Conservation (phyloP, 2,329 filamentous ascomycete species). For the Teratosphaeria pseudoeucalypti region DNA sequence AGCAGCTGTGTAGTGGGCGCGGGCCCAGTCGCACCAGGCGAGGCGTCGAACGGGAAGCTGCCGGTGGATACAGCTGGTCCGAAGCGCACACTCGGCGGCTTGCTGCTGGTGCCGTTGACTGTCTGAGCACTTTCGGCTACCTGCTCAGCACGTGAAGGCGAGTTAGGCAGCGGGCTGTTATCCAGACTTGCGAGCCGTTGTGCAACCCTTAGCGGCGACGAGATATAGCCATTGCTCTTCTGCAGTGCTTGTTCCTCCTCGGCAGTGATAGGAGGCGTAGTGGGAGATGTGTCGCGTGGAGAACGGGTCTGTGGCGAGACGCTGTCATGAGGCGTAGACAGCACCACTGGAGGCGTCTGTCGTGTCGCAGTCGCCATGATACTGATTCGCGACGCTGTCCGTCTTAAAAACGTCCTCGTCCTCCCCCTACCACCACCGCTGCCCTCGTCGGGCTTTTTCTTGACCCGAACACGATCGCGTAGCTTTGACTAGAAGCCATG, state of each 20-base stretch:
- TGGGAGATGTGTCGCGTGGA: background rate
- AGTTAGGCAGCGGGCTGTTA: background rate
- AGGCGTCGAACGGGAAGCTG: slow-evolving; percentile 9
- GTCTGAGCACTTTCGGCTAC: background rate
- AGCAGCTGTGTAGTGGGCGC: slow-evolving; percentile 5
- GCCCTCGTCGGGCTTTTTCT: background rate
- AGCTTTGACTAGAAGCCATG: background rate
- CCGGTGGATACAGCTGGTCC: background rate
- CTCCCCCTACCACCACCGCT: background rate
- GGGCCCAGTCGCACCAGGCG: slow-evolving; percentile 3
- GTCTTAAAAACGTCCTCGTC: background rate
- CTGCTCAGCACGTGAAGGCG: background rate
- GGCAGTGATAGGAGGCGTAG: background rate
- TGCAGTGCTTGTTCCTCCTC: background rate
- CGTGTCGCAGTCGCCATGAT: background rate
- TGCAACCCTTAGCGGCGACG: background rate
- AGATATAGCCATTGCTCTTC: background rate
- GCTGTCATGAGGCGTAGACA: background rate
- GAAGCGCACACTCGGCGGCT: slow-evolving; percentile 4
- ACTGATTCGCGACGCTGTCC: background rate
- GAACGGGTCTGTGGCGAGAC: background rate
- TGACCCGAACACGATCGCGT: background rate
- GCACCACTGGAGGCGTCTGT: background rate
- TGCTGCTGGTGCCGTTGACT: background rate
- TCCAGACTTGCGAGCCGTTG: background rate